Conservation (phyloP, 176 grass and related monocot genomes). For the Canna indica region DNA sequence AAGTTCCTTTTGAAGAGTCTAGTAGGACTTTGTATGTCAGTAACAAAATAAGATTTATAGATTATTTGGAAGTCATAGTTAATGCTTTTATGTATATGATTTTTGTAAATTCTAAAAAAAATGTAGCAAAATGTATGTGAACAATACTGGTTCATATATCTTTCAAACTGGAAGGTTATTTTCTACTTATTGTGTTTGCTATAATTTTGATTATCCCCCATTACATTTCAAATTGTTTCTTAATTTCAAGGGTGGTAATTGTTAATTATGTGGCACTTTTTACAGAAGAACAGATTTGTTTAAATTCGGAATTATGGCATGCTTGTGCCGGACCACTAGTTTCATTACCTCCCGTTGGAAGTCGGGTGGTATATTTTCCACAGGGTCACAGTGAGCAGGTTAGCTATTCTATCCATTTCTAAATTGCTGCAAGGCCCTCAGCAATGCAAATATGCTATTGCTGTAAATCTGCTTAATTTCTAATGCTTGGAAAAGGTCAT, state of each 20-base stretch:
- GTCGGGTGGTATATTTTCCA: conserved; percentile 73
- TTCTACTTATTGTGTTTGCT: neutral
- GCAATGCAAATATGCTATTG: neutral
- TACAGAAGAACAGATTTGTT: conserved; percentile 49
- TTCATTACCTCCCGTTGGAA: conserved; percentile 48
- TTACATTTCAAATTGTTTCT: neutral
- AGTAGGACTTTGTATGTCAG: neutral
- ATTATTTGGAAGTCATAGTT: neutral
- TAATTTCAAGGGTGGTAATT: neutral
- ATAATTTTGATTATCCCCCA: neutral
- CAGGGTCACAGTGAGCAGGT: conserved; percentile 89
- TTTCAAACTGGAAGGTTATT: neutral
- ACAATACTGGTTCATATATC: neutral
- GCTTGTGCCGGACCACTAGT: conserved; percentile 76
- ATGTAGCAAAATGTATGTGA: neutral
- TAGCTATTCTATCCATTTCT: conserved; percentile 20
- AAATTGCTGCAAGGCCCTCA: neutral
- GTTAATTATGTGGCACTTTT: conserved; percentile 14
- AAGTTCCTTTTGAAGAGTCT: too few relatives aligned
- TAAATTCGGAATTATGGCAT: conserved; percentile 88
- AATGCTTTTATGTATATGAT: neutral
- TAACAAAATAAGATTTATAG: neutral
- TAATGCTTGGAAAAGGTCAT: too few relatives aligned
- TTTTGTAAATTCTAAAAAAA: neutral
- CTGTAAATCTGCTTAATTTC: neutral